These are phyloP conservation scores for Trichosporon faecale DNA, from an alignment of 1,284 basidiomycete species.

Conservation along the genomic window DNA sequence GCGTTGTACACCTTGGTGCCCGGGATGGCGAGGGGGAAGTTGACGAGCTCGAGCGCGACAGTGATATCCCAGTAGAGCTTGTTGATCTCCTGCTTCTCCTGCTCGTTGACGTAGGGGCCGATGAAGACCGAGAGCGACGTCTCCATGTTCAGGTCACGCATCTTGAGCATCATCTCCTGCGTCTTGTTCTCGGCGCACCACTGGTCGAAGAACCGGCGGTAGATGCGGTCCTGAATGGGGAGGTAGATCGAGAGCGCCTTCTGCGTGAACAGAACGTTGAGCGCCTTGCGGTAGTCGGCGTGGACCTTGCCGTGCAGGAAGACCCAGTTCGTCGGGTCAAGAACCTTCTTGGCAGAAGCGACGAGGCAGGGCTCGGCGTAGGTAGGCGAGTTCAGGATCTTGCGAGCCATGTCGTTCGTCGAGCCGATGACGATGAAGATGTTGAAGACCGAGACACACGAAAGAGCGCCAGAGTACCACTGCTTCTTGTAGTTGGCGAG, in stretches of 20 bases:
- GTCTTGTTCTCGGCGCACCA: constrained; percentile 61
- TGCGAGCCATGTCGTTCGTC: constrained; percentile 82
- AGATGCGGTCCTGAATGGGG: constrained; percentile 77
- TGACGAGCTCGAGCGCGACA: constrained; percentile 91
- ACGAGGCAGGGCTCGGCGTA: constrained; percentile 92
- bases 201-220: constrained; percentile 68
- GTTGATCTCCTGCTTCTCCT: constrained; percentile 74
- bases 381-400: constrained; percentile 85
- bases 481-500: constrained; percentile 85
- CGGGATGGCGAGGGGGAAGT: constrained; percentile 93
- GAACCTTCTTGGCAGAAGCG: constrained; percentile 83
- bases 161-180: constrained; percentile 79
- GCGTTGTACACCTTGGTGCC: constrained; percentile 97
- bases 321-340: constrained; percentile 93
- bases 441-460: constrained; percentile 88
- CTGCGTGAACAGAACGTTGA: constrained; percentile 91
- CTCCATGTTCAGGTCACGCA: constrained; percentile 95
- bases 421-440: constrained; percentile 98
- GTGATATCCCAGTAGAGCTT: constrained; percentile 98
- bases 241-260: constrained; percentile 90
- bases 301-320: constrained; percentile 93
- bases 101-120: constrained; percentile 79
- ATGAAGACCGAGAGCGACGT: constrained; percentile 95
- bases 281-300: constrained; percentile 86
- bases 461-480: constrained; percentile 80